These are phyloP conservation scores for Xylaria sp. DNA, from an alignment of 2,329 filamentous ascomycete species.

Conservation along the genomic window DNA sequence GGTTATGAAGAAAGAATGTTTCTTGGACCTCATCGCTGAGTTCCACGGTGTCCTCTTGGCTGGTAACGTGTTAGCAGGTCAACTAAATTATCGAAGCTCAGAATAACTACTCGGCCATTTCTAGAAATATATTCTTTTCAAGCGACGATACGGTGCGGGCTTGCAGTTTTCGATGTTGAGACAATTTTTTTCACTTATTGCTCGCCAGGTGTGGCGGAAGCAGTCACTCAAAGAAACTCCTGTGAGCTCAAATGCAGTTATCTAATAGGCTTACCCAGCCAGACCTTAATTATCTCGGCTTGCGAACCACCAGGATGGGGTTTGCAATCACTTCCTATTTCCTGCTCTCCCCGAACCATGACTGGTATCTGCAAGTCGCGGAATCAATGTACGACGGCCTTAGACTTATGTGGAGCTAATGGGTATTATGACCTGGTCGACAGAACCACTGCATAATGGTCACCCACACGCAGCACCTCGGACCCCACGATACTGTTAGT, in stretches of 20 bases:
- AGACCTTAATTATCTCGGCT: conserved; percentile 33
- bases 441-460: conserved; percentile 45
- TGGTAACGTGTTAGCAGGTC: conserved; percentile 47
- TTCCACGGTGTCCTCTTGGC: conserved; percentile 56
- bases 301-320: conserved; percentile 38
- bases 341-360: conserved; percentile 41
- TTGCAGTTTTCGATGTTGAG: conserved; percentile 21
- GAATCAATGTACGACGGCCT: conserved; percentile 42
- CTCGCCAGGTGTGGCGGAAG: conserved; percentile 30
- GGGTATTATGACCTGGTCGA: conserved; percentile 44
- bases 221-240: conserved; percentile 29
- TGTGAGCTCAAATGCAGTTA: conserved; percentile 29
- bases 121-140: conserved; percentile 22
- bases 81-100: conserved; percentile 28
- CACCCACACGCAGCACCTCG: conserved; percentile 41
- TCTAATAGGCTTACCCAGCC: conserved; percentile 39
- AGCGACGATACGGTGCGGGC: conserved; percentile 12
- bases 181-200: conserved; percentile 23
- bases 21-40: conserved; percentile 65
- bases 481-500: conserved; percentile 46
- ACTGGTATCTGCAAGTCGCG: conserved; percentile 45
- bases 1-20: conserved; percentile 68
- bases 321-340: conserved; percentile 42
- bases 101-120: conserved; percentile 46
- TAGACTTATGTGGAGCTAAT: conserved; percentile 48